Evolutionary conservation across 495 filamentous ascomycete species (phyloP).

Genomic region (Podospora conica): DNA sequence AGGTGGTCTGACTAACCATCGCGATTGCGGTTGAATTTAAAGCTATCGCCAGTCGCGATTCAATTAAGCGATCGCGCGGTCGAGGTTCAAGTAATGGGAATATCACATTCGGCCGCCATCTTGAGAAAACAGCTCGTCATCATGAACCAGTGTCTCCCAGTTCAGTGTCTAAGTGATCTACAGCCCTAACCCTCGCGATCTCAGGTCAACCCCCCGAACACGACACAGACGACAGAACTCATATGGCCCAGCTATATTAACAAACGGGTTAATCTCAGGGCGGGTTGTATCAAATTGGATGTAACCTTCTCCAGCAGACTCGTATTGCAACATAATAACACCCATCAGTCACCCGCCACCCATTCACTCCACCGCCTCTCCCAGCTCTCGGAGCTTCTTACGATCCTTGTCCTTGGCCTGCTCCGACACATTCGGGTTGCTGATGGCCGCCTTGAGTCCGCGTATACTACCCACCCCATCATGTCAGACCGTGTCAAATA

Average conservation of each 20-base stretch:
- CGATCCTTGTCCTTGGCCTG: constrained; percentile 28
- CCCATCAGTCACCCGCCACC: not conserved
- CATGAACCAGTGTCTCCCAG: no score
- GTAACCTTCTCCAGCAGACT: not conserved
- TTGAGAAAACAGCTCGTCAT: not conserved
- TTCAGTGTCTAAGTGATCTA: not conserved
- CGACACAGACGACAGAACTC: not conserved
- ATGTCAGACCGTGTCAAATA: not conserved
- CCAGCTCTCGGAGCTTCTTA: constrained; percentile 24
- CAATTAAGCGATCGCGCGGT: no score
- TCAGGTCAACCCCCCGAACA: no score
- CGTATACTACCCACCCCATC: constrained; percentile 3
- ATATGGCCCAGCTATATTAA: not conserved
- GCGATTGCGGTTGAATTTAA: no score
- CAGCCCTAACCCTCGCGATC: not conserved
- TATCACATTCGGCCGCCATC: no score
- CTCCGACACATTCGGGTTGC: constrained; percentile 43
- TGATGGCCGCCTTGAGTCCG: constrained; percentile 41
- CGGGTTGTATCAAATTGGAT: not conserved
- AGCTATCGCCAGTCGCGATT: no score
- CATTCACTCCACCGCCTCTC: constrained; percentile 13
- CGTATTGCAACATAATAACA: not conserved
- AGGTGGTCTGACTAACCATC: no score
- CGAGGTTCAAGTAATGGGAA: no score
- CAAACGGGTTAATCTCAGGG: not conserved